Evolutionary conservation across 441 rosid species (phyloP).

Genomic region (Hura crepitans): DNA sequence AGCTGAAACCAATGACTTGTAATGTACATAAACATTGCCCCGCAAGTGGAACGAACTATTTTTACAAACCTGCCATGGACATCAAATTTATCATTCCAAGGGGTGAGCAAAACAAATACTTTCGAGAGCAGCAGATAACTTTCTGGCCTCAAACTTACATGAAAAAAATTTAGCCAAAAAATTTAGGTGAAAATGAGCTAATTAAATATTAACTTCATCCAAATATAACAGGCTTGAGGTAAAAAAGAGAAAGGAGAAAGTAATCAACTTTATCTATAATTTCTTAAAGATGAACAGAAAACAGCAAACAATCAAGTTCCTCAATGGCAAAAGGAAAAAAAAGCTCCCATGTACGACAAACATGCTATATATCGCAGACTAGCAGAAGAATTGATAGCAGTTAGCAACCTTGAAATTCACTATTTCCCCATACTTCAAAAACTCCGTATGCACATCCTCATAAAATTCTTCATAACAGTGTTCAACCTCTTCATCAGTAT

Average conservation of each 20-base stretch:
- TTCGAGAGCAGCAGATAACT: neutral
- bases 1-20: constrained; percentile 76
- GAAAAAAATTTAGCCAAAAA: neutral
- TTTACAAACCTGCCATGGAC: constrained; percentile 63
- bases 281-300: neutral
- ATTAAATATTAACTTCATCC: neutral
- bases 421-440: constrained; percentile 87
- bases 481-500: constrained; percentile 90
- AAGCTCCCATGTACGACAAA: neutral
- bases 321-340: neutral
- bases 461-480: constrained; percentile 80
- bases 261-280: neutral
- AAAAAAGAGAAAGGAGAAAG: neutral
- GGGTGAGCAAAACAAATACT: neutral
- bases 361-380: neutral
- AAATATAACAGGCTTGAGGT: neutral
- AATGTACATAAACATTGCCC: constrained; percentile 88
- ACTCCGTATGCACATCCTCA: constrained; percentile 96
- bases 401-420: constrained; percentile 81
- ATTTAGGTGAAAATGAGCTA: neutral
- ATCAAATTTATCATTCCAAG: constrained; percentile 18
- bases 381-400: constrained; percentile 18
- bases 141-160: constrained; percentile 15
- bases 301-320: constrained; percentile 13
- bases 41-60: constrained; percentile 85